Conservation (phyloP, 371 early-diverging fungal species). For the Mortierella sp. region DNA sequence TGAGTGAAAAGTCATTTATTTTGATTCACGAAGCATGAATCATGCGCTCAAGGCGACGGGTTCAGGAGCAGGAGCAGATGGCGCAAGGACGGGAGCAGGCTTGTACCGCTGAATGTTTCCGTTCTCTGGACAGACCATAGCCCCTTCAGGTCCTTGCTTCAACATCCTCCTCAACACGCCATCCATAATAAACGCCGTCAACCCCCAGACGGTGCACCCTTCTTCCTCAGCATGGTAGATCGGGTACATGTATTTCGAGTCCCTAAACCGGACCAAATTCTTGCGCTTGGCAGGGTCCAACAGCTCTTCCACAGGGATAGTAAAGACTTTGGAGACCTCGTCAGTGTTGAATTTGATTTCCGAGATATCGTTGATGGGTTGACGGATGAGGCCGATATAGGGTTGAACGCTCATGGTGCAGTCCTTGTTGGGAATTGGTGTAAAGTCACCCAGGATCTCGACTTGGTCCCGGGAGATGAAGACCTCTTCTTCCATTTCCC, state of each 20-base stretch:
- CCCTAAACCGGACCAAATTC: conserved; percentile 68
- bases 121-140: conserved; percentile 42
- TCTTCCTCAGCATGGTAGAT: conserved; percentile 72
- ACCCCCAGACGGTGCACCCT: conserved; percentile 81
- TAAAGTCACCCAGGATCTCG: conserved; percentile 76
- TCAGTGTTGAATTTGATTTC: conserved; percentile 68
- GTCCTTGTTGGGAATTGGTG: conserved; percentile 75
- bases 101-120: conserved; percentile 29
- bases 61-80: neutral
- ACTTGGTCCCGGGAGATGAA: conserved; percentile 66
- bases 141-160: conserved; percentile 37
- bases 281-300: conserved; percentile 64
- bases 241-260: conserved; percentile 71
- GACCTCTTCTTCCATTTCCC: conserved; percentile 92
- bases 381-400: conserved; percentile 75
- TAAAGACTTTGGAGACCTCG: conserved; percentile 83
- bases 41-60: neutral
- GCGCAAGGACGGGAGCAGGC: conserved; percentile 10
- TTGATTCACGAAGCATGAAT: too few species aligned
- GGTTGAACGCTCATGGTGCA: conserved; percentile 81
- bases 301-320: conserved; percentile 76
- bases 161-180: conserved; percentile 58
- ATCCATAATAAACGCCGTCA: conserved; percentile 86
- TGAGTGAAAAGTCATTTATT: too few species aligned
- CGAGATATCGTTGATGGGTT: conserved; percentile 57